Evolutionary conservation across 2,329 filamentous ascomycete genomes (phyloP).

Genomic region (Byssothecium circinans): DNA sequence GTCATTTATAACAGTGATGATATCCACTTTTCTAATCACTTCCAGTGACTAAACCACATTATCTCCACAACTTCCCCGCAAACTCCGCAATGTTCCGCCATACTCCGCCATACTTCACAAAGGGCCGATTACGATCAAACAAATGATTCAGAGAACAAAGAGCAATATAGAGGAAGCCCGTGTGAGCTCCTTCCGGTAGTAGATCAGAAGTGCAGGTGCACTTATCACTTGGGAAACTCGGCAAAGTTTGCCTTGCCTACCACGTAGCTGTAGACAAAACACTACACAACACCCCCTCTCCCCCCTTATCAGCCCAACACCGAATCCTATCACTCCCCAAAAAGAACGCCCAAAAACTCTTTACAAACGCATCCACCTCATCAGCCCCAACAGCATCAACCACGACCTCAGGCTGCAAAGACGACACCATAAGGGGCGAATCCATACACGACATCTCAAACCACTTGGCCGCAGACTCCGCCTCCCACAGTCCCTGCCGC

Average conservation of each 20-base stretch:
- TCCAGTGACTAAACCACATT: too few relatives aligned
- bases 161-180: too few relatives aligned
- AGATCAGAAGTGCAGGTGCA: too few relatives aligned
- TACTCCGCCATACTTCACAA: not conserved
- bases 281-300: too few relatives aligned
- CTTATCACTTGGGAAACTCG: too few relatives aligned
- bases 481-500: slow-evolving; percentile 2
- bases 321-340: not conserved
- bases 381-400: not conserved
- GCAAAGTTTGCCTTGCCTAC: too few relatives aligned
- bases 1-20: slow-evolving; percentile 2
- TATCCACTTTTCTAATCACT: too few relatives aligned
- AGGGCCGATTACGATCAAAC: too few relatives aligned
- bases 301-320: not conserved
- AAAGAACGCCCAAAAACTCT: not conserved
- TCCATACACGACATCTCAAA: not conserved
- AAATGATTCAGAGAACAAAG: too few relatives aligned
- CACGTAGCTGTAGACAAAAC: too few relatives aligned
- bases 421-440: not conserved
- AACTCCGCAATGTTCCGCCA: not conserved
- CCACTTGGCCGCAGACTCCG: not conserved
- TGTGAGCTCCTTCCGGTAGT: too few relatives aligned
- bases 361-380: not conserved
- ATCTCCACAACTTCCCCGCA: not conserved
- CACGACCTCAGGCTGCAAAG: not conserved